Evolutionary conservation across 2,329 filamentous ascomycete species (phyloP).

Genomic region (Cladophialophora bantiana): DNA sequence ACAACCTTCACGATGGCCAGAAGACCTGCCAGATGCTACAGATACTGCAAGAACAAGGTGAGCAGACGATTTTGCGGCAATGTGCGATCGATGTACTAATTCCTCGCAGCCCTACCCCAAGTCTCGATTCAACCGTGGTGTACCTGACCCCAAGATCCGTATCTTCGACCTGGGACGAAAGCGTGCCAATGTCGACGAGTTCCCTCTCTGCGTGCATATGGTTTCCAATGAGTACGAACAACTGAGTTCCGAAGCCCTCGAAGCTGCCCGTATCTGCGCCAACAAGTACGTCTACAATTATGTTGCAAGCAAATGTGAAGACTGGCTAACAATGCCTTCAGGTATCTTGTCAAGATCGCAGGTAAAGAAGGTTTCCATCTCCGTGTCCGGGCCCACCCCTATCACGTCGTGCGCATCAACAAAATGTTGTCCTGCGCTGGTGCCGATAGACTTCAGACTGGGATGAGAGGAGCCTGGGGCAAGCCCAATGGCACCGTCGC

Average conservation of each 20-base stretch:
- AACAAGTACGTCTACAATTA: constrained; percentile 76
- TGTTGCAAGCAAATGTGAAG: constrained; percentile 8
- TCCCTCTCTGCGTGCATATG: constrained; percentile 98
- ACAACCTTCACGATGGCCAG: constrained; percentile 90
- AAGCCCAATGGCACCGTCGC: constrained; percentile 99
- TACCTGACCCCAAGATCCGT: constrained; percentile 79
- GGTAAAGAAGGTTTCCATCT: constrained; percentile 77
- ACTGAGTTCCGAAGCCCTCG: constrained; percentile 98
- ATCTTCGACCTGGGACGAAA: constrained; percentile 99
- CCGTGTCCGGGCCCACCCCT: constrained; percentile 88
- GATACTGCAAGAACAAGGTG: constrained; percentile 99
- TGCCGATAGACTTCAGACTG: constrained; percentile 99
- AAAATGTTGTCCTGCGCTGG: constrained; percentile 99
- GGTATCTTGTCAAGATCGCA: constrained; percentile 72
- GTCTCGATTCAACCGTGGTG: constrained; percentile 99
- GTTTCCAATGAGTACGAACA: constrained; percentile 99
- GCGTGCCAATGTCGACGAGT: constrained; percentile 98
- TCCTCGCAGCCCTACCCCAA: constrained; percentile 85
- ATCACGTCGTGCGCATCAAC: constrained; percentile 99
- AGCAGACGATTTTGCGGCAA: constrained; percentile 49
- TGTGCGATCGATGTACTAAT: constrained; percentile 18
- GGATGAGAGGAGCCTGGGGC: constrained; percentile 99
- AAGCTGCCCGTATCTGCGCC: constrained; percentile 99
- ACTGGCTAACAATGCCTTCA: constrained; percentile 41
- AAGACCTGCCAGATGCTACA: constrained; percentile 99